Evolutionary conservation across 805 yeast species (phyloP).

Genomic region (Brettanomyces naardenensis): DNA sequence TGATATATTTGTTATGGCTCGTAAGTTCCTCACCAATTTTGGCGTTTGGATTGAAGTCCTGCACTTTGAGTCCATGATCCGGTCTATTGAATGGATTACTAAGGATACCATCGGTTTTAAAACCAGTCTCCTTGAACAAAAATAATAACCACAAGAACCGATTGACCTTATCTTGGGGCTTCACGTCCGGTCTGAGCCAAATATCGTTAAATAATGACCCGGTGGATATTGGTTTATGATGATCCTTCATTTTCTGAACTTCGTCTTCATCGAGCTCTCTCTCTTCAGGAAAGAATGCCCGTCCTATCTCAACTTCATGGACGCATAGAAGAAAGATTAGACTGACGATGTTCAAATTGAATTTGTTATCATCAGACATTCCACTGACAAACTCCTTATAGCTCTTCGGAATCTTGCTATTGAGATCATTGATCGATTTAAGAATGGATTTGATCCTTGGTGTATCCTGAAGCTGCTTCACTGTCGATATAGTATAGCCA

Average conservation of each 20-base stretch:
- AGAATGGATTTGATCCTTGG: constrained; percentile 86
- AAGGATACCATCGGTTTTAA: constrained; percentile 37
- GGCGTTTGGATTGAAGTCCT: constrained; percentile 5
- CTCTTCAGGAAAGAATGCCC: constrained; percentile 18
- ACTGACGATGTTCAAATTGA: constrained; percentile 55
- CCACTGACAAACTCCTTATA: constrained; percentile 35
- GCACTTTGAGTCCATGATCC: constrained; percentile 5
- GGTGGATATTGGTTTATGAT: constrained; percentile 8
- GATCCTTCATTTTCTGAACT: constrained; percentile 6
- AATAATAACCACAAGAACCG: constrained; percentile 81
- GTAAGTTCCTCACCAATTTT: constrained; percentile 17
- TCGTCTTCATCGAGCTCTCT: constrained; percentile 8
- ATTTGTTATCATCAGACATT: constrained; percentile 11
- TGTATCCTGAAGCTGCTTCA: constrained; percentile 86
- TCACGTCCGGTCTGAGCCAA: constrained; percentile 52
- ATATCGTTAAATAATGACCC: constrained; percentile 62
- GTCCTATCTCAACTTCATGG: constrained; percentile 33
- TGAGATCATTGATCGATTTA: constrained; percentile 77
- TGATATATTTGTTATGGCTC: constrained; percentile 13
- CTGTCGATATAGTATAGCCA: constrained; percentile 33
- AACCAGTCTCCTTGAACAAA: constrained; percentile 67
- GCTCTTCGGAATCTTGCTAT: constrained; percentile 38
- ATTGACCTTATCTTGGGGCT: constrained; percentile 59
- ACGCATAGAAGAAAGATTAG: constrained; percentile 68
- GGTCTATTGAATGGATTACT: constrained; percentile 25